Percentiles rank a stretch among this genome's conserved stretches.
These are phyloP conservation scores for Adansonia gregorii DNA, from an alignment of 441 rosid species.

Conservation along the genomic window DNA sequence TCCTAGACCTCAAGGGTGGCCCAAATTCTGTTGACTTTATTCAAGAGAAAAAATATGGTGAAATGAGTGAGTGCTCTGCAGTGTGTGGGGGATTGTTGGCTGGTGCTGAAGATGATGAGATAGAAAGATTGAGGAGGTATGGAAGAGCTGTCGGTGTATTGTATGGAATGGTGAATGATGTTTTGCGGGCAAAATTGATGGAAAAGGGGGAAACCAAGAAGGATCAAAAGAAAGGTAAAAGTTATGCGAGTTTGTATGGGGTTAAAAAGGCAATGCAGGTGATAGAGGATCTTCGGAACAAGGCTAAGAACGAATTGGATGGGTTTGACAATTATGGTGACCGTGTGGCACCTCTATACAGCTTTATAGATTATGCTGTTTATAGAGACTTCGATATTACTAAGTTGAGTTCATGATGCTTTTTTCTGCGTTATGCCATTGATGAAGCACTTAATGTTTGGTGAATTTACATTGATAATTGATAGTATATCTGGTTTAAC, in stretches of 20 bases:
- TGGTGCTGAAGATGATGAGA: slow-evolving; percentile 72
- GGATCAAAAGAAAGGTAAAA: slow-evolving; percentile 49
- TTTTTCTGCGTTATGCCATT: neutral
- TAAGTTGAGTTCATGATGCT: slow-evolving; percentile 31
- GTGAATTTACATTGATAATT: neutral
- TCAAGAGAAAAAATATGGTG: slow-evolving; percentile 87
- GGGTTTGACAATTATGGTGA: slow-evolving; percentile 69
- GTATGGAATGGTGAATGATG: slow-evolving; percentile 77
- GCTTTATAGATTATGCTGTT: slow-evolving; percentile 84
- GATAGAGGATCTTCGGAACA: slow-evolving; percentile 61
- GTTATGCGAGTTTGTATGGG: slow-evolving; percentile 56
- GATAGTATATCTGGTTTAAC: slow-evolving; percentile 7
- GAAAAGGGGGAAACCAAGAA: slow-evolving; percentile 30
- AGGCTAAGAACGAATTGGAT: slow-evolving; percentile 67
- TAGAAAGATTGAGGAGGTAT: slow-evolving; percentile 65
- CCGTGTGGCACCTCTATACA: slow-evolving; percentile 59
- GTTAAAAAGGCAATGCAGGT: slow-evolving; percentile 64
- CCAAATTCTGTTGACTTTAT: slow-evolving; percentile 58
- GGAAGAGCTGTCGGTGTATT: slow-evolving; percentile 89
- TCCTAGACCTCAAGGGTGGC: slow-evolving; percentile 78
- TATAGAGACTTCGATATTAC: slow-evolving; percentile 51
- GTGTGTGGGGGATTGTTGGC: slow-evolving; percentile 88
- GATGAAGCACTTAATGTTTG: neutral
- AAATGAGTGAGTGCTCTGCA: slow-evolving; percentile 87
- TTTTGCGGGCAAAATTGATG: slow-evolving; percentile 42